phyloP scores from a whole-genome alignment of 257 asterid species.

The Asclepias syriaca region DNA sequence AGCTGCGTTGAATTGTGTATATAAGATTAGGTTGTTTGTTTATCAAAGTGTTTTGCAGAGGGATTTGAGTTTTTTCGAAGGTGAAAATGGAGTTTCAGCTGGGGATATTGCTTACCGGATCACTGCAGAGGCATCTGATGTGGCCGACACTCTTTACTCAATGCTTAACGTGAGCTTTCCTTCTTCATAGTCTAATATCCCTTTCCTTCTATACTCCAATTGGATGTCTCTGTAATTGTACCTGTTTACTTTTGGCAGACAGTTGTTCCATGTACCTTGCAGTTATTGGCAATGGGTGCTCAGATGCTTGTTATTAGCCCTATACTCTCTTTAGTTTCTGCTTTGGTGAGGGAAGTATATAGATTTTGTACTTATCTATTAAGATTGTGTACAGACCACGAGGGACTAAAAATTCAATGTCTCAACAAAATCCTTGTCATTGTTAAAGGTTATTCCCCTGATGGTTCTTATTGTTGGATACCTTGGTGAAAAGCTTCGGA shows the following conservation, averaged over 20 bases:
- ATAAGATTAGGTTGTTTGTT: constrained; percentile 51
- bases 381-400: constrained; percentile 5
- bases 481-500: constrained; percentile 80
- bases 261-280: constrained; percentile 66
- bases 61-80: constrained; percentile 75
- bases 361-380: background rate
- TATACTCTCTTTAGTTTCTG: constrained; percentile 57
- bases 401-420: constrained; percentile 8
- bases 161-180: constrained; percentile 59
- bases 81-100: constrained; percentile 55
- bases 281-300: constrained; percentile 73
- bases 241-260: constrained; percentile 38
- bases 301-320: constrained; percentile 82
- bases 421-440: constrained; percentile 12
- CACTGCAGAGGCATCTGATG: constrained; percentile 84
- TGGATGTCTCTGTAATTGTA: background rate
- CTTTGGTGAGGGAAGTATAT: constrained; percentile 50
- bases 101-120: constrained; percentile 81
- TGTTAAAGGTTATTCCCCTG: constrained; percentile 58
- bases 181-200: background rate
- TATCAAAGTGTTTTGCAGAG: constrained; percentile 61
- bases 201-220: background rate
- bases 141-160: constrained; percentile 67
- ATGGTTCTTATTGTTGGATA: constrained; percentile 62
- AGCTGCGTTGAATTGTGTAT: constrained; percentile 68